Evolutionary conservation across 768 basidiomycete species (phyloP).

Genomic region (Amanita polypyramis): DNA sequence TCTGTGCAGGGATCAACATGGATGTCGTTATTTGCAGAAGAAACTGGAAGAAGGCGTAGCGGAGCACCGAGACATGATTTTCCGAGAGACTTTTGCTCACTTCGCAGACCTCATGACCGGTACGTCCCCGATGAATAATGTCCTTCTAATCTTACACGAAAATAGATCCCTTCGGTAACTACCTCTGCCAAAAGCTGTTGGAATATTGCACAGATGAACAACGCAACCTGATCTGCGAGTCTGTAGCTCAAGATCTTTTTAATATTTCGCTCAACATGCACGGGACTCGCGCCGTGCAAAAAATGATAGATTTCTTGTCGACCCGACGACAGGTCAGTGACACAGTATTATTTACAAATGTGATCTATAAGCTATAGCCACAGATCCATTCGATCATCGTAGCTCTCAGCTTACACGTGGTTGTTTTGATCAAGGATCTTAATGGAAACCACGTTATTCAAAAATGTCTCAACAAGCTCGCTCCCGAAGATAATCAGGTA

Average conservation of each 20-base stretch:
- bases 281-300: conserved; percentile 97
- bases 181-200: conserved; percentile 94
- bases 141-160: conserved; percentile 5
- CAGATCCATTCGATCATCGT: conserved; percentile 97
- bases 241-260: conserved; percentile 94
- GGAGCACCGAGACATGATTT: conserved; percentile 98
- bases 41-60: conserved; percentile 94
- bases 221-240: conserved; percentile 92
- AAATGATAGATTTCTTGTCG: conserved; percentile 99
- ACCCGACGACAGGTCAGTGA: conserved; percentile 84
- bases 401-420: conserved; percentile 94
- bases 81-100: conserved; percentile 94
- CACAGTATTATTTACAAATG: conserved; percentile 9
- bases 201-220: conserved; percentile 98
- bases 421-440: conserved; percentile 97
- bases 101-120: conserved; percentile 99
- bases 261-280: conserved; percentile 99
- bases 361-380: conserved; percentile 40
- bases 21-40: conserved; percentile 97
- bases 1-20: conserved; percentile 98
- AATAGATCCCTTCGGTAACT: conserved; percentile 96
- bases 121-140: conserved; percentile 19
- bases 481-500: conserved; percentile 97
- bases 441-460: conserved; percentile 98
- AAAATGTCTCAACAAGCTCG: conserved; percentile 97